A percentile compares a stretch with the other conserved stretches of the same genome.
These are phyloP conservation scores for Periconia macrospinosa DNA, from an alignment of 2,329 filamentous ascomycete species.

Conservation along the genomic window DNA sequence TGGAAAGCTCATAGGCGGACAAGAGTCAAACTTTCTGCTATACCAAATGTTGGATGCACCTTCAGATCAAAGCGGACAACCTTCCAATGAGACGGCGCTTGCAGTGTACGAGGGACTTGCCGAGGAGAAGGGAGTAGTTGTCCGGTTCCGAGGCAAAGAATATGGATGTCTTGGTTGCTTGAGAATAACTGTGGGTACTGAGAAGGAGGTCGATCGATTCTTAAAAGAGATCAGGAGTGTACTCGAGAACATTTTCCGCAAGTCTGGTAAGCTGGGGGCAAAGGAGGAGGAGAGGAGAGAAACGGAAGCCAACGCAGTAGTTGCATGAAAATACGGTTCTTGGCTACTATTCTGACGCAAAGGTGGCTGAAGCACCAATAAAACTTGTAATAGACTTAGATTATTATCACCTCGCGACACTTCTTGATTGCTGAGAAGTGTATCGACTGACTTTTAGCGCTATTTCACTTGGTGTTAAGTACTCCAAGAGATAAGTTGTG, in stretches of 20 bases:
- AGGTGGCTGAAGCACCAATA: too few relatives aligned
- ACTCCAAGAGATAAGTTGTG: too few relatives aligned
- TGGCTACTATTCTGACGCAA: too few relatives aligned
- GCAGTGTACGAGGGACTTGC: conserved; percentile 83
- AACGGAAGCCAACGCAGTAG: conserved; percentile 52
- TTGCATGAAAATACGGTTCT: conserved; percentile 41
- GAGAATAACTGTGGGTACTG: conserved; percentile 89
- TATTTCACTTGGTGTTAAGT: too few relatives aligned
- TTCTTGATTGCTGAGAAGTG: too few relatives aligned
- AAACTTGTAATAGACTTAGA: too few relatives aligned
- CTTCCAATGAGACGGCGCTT: conserved; percentile 77
- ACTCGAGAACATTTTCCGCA: conserved; percentile 52
- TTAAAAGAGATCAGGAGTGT: conserved; percentile 65
- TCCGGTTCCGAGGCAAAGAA: conserved; percentile 92
- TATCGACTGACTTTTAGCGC: too few relatives aligned
- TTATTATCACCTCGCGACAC: too few relatives aligned
- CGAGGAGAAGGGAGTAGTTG: conserved; percentile 84
- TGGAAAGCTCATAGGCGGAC: conserved; percentile 78
- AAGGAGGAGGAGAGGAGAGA: conserved; percentile 51
- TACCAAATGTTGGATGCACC: conserved; percentile 79
- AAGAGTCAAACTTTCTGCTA: conserved; percentile 84
- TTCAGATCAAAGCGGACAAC: conserved; percentile 59
- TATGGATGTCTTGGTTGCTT: conserved; percentile 85
- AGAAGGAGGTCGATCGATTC: conserved; percentile 80
- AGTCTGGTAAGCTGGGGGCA: conserved; percentile 30